Conservation (phyloP, 306 rosid species). For the Fragaria iinumae region DNA sequence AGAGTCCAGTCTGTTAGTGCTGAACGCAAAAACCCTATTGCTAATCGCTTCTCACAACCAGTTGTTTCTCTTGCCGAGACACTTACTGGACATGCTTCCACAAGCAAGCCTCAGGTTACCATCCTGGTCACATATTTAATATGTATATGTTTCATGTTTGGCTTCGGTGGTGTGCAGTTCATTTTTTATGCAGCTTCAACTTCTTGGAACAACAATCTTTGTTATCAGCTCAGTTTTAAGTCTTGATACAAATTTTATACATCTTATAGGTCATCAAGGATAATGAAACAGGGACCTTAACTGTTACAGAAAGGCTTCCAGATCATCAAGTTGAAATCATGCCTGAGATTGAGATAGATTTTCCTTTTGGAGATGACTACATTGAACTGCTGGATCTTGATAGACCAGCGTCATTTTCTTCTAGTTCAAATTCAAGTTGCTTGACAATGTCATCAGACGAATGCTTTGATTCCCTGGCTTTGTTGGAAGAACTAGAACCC, state of each 20-base stretch:
- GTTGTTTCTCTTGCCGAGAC: conserved; percentile 3
- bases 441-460: conserved; percentile 39
- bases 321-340: conserved; percentile 10
- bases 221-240: not conserved
- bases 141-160: not conserved
- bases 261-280: conserved; percentile 33
- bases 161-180: not conserved
- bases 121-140: conserved; percentile 7
- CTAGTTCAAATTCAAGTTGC: conserved; percentile 48
- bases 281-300: conserved; percentile 5
- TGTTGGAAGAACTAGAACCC: conserved; percentile 31
- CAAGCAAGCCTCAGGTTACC: conserved; percentile 30
- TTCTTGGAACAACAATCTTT: not conserved
- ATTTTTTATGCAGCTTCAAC: not conserved
- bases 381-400: conserved; percentile 43
- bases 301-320: conserved; percentile 21
- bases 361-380: conserved; percentile 31
- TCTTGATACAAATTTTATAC: not conserved
- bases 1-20: conserved; percentile 19
- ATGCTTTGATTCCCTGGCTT: conserved; percentile 30
- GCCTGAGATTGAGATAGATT: conserved; percentile 24
- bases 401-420: conserved; percentile 27
- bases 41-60: conserved; percentile 7
- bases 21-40: not conserved
- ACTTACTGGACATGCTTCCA: conserved; percentile 19